phyloP scores from a whole-genome alignment of 768 basidiomycete genomes.

The Panaeolus papilionaceus region DNA sequence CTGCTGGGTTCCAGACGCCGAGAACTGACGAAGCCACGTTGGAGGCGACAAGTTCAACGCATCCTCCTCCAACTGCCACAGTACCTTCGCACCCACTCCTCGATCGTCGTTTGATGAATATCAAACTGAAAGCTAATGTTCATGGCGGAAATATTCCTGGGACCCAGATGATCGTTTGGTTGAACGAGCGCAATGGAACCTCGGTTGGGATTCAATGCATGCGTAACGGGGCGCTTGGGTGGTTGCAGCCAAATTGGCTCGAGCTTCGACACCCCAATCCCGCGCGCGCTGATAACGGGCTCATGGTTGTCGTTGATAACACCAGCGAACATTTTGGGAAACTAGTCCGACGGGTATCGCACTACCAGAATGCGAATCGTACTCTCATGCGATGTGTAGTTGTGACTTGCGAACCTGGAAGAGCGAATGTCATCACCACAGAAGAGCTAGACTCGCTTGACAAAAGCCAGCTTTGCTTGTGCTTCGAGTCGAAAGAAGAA shows the following conservation, averaged over 20 bases:
- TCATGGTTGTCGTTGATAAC: neutral
- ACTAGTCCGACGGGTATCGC: neutral
- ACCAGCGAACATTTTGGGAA: neutral
- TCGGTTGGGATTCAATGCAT: neutral
- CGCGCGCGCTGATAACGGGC: neutral
- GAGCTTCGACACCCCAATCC: neutral
- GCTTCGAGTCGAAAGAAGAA: neutral
- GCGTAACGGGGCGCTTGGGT: neutral
- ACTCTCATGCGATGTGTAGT: neutral
- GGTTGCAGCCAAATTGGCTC: neutral
- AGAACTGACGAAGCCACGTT: too few species aligned
- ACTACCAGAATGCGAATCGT: neutral
- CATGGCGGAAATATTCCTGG: slow-evolving; percentile 1
- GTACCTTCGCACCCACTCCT: neutral
- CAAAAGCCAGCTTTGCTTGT: neutral
- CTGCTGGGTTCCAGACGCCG: neutral
- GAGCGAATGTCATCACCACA: neutral
- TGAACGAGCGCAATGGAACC: neutral
- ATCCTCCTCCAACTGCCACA: neutral
- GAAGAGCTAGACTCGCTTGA: neutral
- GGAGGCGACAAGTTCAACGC: neutral
- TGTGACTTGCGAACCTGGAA: neutral
- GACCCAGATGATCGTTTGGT: neutral
- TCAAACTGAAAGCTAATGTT: neutral
- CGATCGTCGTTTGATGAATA: neutral